A percentile compares a stretch with the other conserved stretches of the same genome.
phyloP scores from a whole-genome alignment of 2,329 filamentous ascomycete genomes.

The Colletotrichum agaves region DNA sequence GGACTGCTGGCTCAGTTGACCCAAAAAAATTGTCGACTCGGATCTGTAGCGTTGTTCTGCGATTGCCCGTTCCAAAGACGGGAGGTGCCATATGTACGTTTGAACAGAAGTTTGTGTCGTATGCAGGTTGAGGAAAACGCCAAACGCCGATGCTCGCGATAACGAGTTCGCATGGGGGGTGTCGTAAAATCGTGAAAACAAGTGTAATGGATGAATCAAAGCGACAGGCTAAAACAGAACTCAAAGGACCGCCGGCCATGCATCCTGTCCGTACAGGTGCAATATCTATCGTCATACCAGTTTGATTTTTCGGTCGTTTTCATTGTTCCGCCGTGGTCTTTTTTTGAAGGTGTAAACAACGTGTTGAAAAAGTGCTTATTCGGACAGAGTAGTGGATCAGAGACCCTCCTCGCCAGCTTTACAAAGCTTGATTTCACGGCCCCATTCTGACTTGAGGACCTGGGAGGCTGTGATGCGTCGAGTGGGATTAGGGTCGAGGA shows the following conservation, averaged over 20 bases:
- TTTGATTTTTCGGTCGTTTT: slow-evolving; percentile 8
- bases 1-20: slow-evolving; percentile 21
- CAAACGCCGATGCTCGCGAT: slow-evolving; percentile 39
- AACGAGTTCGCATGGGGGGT: slow-evolving; percentile 35
- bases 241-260: slow-evolving; percentile 27
- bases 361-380: neutral
- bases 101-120: slow-evolving; percentile 32
- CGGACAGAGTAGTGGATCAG: slow-evolving; percentile 55
- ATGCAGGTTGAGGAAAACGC: slow-evolving; percentile 36
- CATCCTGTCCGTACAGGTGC: slow-evolving; percentile 22
- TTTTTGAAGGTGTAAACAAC: neutral
- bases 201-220: slow-evolving; percentile 34
- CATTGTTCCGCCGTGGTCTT: slow-evolving; percentile 19
- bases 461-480: slow-evolving; percentile 95
- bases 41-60: slow-evolving; percentile 33
- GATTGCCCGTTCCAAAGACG: slow-evolving; percentile 25
- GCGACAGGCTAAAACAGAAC: slow-evolving; percentile 16
- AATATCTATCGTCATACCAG: slow-evolving; percentile 23
- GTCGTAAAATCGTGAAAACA: slow-evolving; percentile 37
- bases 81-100: slow-evolving; percentile 30
- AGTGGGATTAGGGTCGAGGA: slow-evolving; percentile 92
- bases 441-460: slow-evolving; percentile 98
- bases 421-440: slow-evolving; percentile 96
- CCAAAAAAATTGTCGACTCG: slow-evolving; percentile 10
- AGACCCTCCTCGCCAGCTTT: slow-evolving; percentile 96